phyloP scores from a whole-genome alignment of 2,329 filamentous ascomycete genomes.

The Cladobotryum mycophilum region DNA sequence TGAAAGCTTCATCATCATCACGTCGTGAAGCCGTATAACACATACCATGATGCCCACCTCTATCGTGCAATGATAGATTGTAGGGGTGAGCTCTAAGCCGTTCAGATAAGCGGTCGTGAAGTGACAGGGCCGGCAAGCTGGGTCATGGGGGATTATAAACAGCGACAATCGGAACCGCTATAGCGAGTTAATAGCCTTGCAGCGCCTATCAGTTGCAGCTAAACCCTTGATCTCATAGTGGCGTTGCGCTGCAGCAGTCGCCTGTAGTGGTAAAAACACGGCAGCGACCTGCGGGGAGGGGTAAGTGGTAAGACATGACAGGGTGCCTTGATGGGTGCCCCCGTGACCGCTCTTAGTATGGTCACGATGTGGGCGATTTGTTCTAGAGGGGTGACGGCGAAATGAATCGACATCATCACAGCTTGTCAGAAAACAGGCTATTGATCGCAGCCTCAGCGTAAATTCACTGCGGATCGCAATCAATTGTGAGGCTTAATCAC shows the following conservation, averaged over 20 bases:
- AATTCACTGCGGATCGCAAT: too few relatives aligned
- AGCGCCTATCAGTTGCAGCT: constrained; percentile 6
- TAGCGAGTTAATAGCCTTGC: constrained; percentile 7
- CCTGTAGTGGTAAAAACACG: too few relatives aligned
- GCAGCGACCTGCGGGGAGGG: too few relatives aligned
- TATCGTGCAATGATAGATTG: background rate
- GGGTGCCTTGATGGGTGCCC: too few relatives aligned
- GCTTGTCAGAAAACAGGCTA: too few relatives aligned
- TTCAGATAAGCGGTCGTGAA: background rate
- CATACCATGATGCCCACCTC: constrained; percentile 8
- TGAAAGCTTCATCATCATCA: background rate
- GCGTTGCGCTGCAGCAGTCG: background rate
- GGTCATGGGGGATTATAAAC: background rate
- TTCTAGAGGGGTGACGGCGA: too few relatives aligned
- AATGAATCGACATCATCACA: too few relatives aligned
- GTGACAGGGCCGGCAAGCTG: background rate
- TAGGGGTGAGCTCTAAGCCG: constrained; percentile 1
- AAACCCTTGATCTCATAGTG: constrained; percentile 3
- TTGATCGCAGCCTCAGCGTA: too few relatives aligned
- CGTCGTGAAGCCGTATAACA: background rate
- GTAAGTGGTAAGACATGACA: too few relatives aligned
- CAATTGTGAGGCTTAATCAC: too few relatives aligned
- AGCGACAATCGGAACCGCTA: background rate
- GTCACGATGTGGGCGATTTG: too few relatives aligned
- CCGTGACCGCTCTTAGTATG: too few relatives aligned